Percentiles rank a stretch among this genome's conserved stretches.
Conservation (phyloP, 2,329 filamentous ascomycete species). For the Colletotrichum sansevieriae region DNA sequence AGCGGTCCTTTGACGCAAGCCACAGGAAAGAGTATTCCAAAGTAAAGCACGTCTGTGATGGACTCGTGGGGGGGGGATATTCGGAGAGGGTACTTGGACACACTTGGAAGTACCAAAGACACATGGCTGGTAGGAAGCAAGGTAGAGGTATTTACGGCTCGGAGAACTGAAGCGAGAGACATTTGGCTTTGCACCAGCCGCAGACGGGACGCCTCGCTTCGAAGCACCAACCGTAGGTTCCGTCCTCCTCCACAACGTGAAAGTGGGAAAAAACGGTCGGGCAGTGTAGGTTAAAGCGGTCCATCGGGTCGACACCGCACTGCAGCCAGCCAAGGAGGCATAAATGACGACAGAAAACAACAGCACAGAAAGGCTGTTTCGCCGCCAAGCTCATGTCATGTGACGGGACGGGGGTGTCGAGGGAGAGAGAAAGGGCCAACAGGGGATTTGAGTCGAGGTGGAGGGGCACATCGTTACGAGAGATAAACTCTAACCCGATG, state of each 20-base stretch:
- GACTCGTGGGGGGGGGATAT: background rate
- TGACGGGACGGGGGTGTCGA: too few species aligned
- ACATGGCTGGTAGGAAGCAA: constrained; percentile 16
- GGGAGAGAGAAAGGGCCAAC: too few species aligned
- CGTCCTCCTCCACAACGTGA: background rate
- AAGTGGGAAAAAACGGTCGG: constrained; percentile 11
- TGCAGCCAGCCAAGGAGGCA: too few species aligned
- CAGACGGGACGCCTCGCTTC: background rate
- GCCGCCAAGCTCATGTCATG: constrained; percentile 37
- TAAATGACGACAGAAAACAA: constrained; percentile 30
- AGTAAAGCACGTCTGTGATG: constrained; percentile 1
- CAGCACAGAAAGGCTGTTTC: constrained; percentile 29
- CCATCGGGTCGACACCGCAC: constrained; percentile 8
- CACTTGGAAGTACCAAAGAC: background rate
- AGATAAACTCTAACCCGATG: constrained; percentile 34
- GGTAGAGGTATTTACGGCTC: constrained; percentile 22
- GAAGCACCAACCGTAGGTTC: background rate
- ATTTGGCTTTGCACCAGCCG: background rate
- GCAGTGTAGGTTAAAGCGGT: background rate
- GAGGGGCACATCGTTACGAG: constrained; percentile 37
- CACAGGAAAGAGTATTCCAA: constrained; percentile 10
- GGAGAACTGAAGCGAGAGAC: constrained; percentile 10
- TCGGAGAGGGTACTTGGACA: too few species aligned
- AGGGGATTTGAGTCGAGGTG: constrained; percentile 34
- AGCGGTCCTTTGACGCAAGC: constrained; percentile 18